Evolutionary conservation across 257 asterid species (phyloP).

Genomic region (Fraxinus quadrangulata): DNA sequence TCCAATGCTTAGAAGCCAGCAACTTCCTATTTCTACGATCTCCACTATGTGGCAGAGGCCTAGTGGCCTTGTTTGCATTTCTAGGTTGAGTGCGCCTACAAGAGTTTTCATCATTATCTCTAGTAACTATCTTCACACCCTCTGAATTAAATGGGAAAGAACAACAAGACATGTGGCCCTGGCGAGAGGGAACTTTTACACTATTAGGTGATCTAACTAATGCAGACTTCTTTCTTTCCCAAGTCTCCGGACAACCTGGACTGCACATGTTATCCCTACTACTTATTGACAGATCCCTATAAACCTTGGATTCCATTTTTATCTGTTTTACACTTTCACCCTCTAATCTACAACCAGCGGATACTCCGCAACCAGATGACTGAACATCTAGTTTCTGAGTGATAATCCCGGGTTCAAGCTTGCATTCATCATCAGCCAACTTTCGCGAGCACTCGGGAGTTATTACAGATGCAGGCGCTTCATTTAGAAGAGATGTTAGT

Average conservation of each 20-base stretch:
- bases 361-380: constrained; percentile 44
- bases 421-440: constrained; percentile 61
- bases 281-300: constrained; percentile 50
- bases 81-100: constrained; percentile 59
- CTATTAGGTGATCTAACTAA: constrained; percentile 62
- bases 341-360: constrained; percentile 28
- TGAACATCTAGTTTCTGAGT: constrained; percentile 49
- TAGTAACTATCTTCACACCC: constrained; percentile 70
- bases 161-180: constrained; percentile 51
- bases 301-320: constrained; percentile 46
- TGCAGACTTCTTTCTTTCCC: constrained; percentile 56
- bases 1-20: constrained; percentile 58
- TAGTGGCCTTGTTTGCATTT: constrained; percentile 55
- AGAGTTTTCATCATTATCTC: constrained; percentile 82
- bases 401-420: constrained; percentile 56
- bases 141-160: constrained; percentile 49
- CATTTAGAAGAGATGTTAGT: constrained; percentile 44
- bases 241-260: constrained; percentile 38
- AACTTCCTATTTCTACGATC: constrained; percentile 54
- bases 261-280: constrained; percentile 39
- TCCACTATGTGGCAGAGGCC: constrained; percentile 43
- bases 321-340: constrained; percentile 45
- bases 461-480: constrained; percentile 60
- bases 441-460: constrained; percentile 69
- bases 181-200: constrained; percentile 51